Evolutionary conservation across 176 grass and related monocot species (phyloP).

Genomic region (Pontederia paniculata): DNA sequence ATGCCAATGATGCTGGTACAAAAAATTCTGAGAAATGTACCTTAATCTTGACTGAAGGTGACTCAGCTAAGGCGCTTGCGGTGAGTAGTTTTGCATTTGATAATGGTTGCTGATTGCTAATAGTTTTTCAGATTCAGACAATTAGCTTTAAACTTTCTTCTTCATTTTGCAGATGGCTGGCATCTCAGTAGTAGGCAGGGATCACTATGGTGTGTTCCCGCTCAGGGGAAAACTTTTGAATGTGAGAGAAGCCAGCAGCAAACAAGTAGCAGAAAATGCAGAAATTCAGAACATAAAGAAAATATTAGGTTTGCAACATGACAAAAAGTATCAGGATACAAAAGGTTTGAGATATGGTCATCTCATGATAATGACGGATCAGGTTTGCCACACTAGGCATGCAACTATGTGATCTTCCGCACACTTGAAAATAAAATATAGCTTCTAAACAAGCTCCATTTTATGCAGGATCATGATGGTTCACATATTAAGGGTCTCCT

Average conservation of each 20-base stretch:
- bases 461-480: conserved; percentile 62
- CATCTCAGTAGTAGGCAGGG: conserved; percentile 50
- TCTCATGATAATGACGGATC: conserved; percentile 99
- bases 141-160: neutral
- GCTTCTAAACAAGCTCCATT: too few relatives aligned
- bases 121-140: neutral
- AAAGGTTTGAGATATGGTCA: conserved; percentile 94
- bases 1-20: conserved; percentile 89
- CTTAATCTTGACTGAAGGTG: conserved; percentile 89
- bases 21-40: conserved; percentile 61
- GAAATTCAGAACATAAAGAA: conserved; percentile 82
- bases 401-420: too few relatives aligned
- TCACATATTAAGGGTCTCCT: conserved; percentile 87
- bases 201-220: conserved; percentile 84
- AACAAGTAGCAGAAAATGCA: conserved; percentile 71
- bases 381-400: conserved; percentile 24
- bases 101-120: neutral
- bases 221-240: conserved; percentile 80
- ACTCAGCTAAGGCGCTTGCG: conserved; percentile 92
- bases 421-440: neutral
- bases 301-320: conserved; percentile 84
- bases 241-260: conserved; percentile 76
- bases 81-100: conserved; percentile 24
- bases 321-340: conserved; percentile 43
- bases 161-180: conserved; percentile 65